Evolutionary conservation across 1,284 basidiomycete genomes (phyloP), one percentile per base, ranked within the genome.

Genomic region (Vanrija sp.): DNA sequence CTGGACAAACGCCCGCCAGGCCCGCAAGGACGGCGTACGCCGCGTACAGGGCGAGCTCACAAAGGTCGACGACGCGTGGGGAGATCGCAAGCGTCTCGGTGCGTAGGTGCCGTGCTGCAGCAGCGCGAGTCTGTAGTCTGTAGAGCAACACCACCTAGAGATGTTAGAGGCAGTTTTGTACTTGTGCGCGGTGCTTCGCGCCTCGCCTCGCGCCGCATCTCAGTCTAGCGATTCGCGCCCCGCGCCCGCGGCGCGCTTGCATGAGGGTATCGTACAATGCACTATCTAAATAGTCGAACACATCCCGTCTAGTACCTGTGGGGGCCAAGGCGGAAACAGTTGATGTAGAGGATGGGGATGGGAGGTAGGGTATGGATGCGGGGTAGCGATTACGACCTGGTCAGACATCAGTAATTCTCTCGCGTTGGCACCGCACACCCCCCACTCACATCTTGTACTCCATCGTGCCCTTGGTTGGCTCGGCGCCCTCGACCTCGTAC

Each of bases 401-500:
- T 69, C 59, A 69, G 64, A 38, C n/a, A 67, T 69, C 57, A 69
- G 66, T 61, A 47, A 36, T 23, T 39, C 52, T 54, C 38, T 22
- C 45, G 16, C 15, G 16, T 19, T 19, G 20, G 19, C 20, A 35
- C 19, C 42, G 7, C 41, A 36, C 16, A 10, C 19, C 37, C 25
- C 3, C 7, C 8, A 72, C 77, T 72, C 57, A 79, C 78, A 79
- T 79, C 70, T 78, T 78, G 71, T 78, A 79, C 35, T 68, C 64
- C 66, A 78, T 74, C 55, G 60, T 61, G 43, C 68, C 73, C 61
- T 69, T 66, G 25, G 62, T 51, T 15, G 69, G 51, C 54, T 73
- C 69, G n/a, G 51, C 51, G n/a, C 78, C 78, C 24, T 72, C 64
- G 23, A 77, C 72, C 66, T 84, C 78, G 79, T 92, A 95, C 46